A percentile compares a stretch with the other conserved stretches of the same genome.
Evolutionary conservation across 2,329 filamentous ascomycete genomes (phyloP).

Genomic region (Davidsoniella australis): DNA sequence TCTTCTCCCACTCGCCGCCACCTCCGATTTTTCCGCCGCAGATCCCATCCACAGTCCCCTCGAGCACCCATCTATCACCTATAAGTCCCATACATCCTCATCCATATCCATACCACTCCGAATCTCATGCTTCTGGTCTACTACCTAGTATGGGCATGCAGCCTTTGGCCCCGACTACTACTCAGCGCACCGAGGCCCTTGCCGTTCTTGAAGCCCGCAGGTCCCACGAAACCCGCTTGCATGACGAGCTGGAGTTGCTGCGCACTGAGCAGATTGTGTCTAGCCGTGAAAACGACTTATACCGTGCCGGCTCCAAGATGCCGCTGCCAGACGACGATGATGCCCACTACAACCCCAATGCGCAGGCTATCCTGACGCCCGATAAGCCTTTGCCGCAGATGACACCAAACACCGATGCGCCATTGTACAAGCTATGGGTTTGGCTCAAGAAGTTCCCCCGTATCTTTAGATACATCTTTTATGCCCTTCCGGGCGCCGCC

Average conservation of each 20-base stretch:
- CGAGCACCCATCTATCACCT: constrained; percentile 7
- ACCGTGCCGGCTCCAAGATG: constrained; percentile 7
- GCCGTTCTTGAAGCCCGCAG: constrained; percentile 4
- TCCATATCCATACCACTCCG: not conserved
- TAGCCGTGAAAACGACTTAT: constrained; percentile 17
- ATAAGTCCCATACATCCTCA: constrained; percentile 7
- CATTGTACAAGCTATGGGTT: constrained; percentile 25
- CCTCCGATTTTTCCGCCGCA: constrained; percentile 5
- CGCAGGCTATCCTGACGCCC: constrained; percentile 1
- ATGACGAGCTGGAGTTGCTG: constrained; percentile 32
- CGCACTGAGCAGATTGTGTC: constrained; percentile 30
- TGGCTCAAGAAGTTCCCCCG: constrained; percentile 33
- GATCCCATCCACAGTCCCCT: not conserved
- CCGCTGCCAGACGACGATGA: constrained; percentile 15
- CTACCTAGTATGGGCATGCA: constrained; percentile 1
- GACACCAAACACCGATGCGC: constrained; percentile 16
- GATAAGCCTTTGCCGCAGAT: constrained; percentile 10
- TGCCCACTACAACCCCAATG: constrained; percentile 12
- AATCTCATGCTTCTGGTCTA: not conserved
- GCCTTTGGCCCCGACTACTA: constrained; percentile 7
- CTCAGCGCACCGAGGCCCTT: constrained; percentile 3
- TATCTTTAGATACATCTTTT: constrained; percentile 31
- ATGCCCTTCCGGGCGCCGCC: constrained; percentile 28
- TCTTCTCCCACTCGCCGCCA: constrained; percentile 2
- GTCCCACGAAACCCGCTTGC: constrained; percentile 19